Evolutionary conservation across 2,329 filamentous ascomycete species (phyloP).

Genomic region (Xylaria digitata): DNA sequence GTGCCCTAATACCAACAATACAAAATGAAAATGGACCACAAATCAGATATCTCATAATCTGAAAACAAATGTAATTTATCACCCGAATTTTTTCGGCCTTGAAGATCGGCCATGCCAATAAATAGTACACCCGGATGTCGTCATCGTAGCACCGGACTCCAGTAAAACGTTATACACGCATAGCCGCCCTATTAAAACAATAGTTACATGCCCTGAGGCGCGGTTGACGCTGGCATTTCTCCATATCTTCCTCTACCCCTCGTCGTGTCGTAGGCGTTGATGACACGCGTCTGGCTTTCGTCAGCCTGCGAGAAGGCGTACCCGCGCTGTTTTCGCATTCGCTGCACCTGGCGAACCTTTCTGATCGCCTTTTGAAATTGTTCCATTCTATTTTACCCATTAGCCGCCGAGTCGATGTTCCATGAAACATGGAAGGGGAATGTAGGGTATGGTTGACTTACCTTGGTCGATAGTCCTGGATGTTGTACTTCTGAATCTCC

Average conservation of each 20-base stretch:
- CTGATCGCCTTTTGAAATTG: constrained; percentile 99
- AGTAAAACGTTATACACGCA: constrained; percentile 35
- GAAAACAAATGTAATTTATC: constrained; percentile 34
- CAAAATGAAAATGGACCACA: constrained; percentile 1
- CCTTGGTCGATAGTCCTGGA: constrained; percentile 97
- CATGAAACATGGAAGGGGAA: constrained; percentile 40
- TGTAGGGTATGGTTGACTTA: constrained; percentile 56
- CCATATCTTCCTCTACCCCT: constrained; percentile 90
- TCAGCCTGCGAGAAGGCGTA: constrained; percentile 99
- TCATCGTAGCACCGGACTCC: constrained; percentile 40
- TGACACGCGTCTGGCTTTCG: constrained; percentile 91
- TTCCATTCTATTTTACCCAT: constrained; percentile 78
- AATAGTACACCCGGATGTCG: constrained; percentile 38
- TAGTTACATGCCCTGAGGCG: constrained; percentile 43
- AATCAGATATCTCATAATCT: constrained; percentile 8
- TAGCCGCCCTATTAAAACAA: constrained; percentile 22
- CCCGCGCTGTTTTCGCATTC: constrained; percentile 98
- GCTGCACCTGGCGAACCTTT: constrained; percentile 97
- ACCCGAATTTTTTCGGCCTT: constrained; percentile 29
- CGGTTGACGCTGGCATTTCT: constrained; percentile 76
- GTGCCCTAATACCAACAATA: neutral
- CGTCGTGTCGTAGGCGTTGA: constrained; percentile 98
- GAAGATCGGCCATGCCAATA: constrained; percentile 28
- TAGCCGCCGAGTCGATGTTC: constrained; percentile 33
- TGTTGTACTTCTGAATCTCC: constrained; percentile 99